Evolutionary conservation across 371 early-diverging fungal genomes (phyloP), one percentile per base, ranked within the genome.

Genomic region (Lichtheimia ramosa): DNA sequence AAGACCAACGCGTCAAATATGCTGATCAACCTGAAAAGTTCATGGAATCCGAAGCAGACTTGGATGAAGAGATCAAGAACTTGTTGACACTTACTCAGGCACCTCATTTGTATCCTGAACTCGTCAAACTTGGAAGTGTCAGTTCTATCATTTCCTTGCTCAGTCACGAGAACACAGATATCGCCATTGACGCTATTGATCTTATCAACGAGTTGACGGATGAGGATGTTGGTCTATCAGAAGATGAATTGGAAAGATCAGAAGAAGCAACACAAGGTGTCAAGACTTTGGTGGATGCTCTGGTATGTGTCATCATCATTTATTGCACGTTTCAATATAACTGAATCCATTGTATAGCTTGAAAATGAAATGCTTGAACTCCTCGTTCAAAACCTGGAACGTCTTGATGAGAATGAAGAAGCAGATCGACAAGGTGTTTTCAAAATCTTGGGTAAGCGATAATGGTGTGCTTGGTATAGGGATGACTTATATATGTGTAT

Each of bases 101-200:
- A 7, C 96, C 95, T 13, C 87, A 93, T 10, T 72, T 87, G 28
- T 92, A 94, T 66, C 83, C 86, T 3, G 81, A 83, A 10, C 73
- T 95, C 4, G 82, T 93, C 3, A 79, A 87, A 18, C 70, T 94
- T 34, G 86, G 83, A n/a, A 83, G 84, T 1, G 67, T 90, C 4
- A 58, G 82, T 3, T 83, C 89, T 0, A 71, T 96, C 8, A 67
- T 94, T 34, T 80, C 86, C 0, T 77, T 96, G 24, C 62, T 97
- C 51, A 80, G 88, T 43, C 98, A 97, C 64, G 96, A 96, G 52
- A 97, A 97, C 73, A 92, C 91, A 10, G 98, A 97, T 66, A 95
- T 97, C 65, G 78, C 86, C 1, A 87, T 95, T 50, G 91, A 89
- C 43, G 86, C 92, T 0, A 83, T 96, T 50, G 92, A 92, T 63